Evolutionary conservation across 768 basidiomycete genomes (phyloP), one percentile per base, ranked within the genome.

Genomic region (Guyanaporus albipodus): DNA sequence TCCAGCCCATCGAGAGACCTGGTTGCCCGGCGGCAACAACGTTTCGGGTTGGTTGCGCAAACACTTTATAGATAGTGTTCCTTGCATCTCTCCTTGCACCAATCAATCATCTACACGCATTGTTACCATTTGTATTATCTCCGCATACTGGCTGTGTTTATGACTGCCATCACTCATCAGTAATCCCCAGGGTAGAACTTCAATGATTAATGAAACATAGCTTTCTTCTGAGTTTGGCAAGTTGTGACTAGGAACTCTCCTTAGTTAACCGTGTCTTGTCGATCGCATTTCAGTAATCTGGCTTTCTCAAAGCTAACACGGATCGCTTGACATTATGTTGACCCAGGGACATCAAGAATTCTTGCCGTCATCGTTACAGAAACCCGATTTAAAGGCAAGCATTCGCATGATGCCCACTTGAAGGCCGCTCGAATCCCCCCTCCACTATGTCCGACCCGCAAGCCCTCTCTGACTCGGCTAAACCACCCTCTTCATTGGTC

Each of bases 1-100:
- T 65, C 66, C 21, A 80, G 79, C 49, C 79, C 79, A 7, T 69
- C 75, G 40, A 69, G 72, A 48, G 73, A 74, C 28, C 42, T 76
- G 18, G 64, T 73, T 22, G 55, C 68, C 10, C 68, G 76, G 46
- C 70, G 69, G 34, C 55, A 70, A 40, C 63, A 69, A 42, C 70
- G 73, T 41, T 60, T 62, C 29, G 56, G 58, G 19, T 23, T 39
- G 38, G 29, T 31, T 26, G 24, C 38, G 8, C 44, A 42, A 37
- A 19, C 40, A 40, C 14, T 31, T 35, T 38, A 39, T 38, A 46
- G 34, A 47, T 59, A 51, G 35, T 19, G 8, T 17, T 37, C n/a
- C 34, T 40, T 37, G 22, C 50, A 56, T 54, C 9, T 53, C 34
- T 50, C 46, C 23, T n/a, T n/a, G 28, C 28, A 42, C 21, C 37